Base-by-base conservation (phyloP, 345 rosid species). In the Erysimum cheiranthoides region DNA sequence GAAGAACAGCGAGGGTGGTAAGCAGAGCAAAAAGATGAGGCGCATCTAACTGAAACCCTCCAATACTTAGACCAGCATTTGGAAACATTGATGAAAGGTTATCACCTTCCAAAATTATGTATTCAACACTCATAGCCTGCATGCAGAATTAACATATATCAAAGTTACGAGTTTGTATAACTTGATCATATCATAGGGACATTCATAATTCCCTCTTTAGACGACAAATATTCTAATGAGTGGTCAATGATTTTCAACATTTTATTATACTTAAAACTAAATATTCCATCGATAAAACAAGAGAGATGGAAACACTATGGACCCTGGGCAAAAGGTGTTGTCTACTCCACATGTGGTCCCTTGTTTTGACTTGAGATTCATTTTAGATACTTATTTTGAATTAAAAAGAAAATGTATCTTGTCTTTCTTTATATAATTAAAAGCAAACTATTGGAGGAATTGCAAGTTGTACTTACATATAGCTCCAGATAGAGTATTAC, bases 101-200 rank as follows among this genome's bases (percentile, higher is more conserved):
- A 76, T 94, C 98, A 56, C 95, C 61, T 82, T 92, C 98, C 86
- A 94, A 72, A 34, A 92, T 94, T 73, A 94, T 89, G 74, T 89
- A 90, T 76, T 94, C 96, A 49, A 94, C 93, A 81, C 97, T 89
- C 73, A 89, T 89, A 59, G 99, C 97, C 97, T 92, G 81, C 84
- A 83, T 61, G 3, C 6, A 51, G 2, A 72, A 42, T 52, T 6
- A 70, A 56, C 40, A 35, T 64, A 65, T 49, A 61, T 65, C 47
- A 61, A 28, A 13, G 18, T 21, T 21, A 21, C 25, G 1, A 21
- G 25, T 70, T 8, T 70, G 16, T 69, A 45, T 45, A 21, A 67
- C 39, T 47, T 58, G 45, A 45, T 21, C 31, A 18, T 28, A 30
- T 11, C 34, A 34, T 10, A 74, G 31, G 45, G 56, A 46, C 32